Evolutionary conservation across 2,329 filamentous ascomycete species (phyloP), one percentile per base, ranked within the genome.

Genomic region (Xylaria sp.): DNA sequence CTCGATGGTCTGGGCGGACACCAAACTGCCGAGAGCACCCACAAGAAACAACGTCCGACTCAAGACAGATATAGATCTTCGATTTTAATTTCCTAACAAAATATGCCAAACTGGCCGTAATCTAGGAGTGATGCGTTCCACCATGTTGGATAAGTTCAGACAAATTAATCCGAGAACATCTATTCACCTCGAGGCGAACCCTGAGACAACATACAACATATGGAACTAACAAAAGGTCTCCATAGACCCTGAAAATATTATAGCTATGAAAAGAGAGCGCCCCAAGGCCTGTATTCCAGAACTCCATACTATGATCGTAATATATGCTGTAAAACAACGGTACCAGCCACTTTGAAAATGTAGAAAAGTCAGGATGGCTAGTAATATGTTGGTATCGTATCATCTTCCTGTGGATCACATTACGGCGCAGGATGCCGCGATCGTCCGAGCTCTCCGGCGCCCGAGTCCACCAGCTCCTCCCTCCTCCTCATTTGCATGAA

Each of bases 401-500:
- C 9, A 29, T 21, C 23, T 35, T 21, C 8, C 2, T 13, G 3
- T 3, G 23, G 27, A 44, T 88, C 82, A 92, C 90, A 92, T 92
- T 65, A 92, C 82, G 51, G 80, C 76, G 78, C 90, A 92, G 32
- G 83, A 80, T n/a, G 70, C 88, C 79, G 75, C 76, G 62, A 89
- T 84, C 44, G 90, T 92, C 74, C 90, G 85, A 18, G 90, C 90
- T 66, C 89, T 85, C 68, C 89, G 85, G 44, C 89, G 85, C 29
- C 87, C 84, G 37, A 82, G 83, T 25, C 82, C 83, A 6, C 83
- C 82, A n/a, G 80, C 72, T 5, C 82, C 88, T 13, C 88, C 91
- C 53, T 92, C 92, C 72, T 94, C 92, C 78, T 97, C 94, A 73
- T 93, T 89, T 55, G 92, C 90, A 80, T 96, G 93, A 73, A 93